Percentiles rank a stretch among this genome's conserved stretches.
These are phyloP conservation scores for Cryptosporidium viatorum DNA, from an alignment of 169 alveolate genomes.

Conservation along the genomic window DNA sequence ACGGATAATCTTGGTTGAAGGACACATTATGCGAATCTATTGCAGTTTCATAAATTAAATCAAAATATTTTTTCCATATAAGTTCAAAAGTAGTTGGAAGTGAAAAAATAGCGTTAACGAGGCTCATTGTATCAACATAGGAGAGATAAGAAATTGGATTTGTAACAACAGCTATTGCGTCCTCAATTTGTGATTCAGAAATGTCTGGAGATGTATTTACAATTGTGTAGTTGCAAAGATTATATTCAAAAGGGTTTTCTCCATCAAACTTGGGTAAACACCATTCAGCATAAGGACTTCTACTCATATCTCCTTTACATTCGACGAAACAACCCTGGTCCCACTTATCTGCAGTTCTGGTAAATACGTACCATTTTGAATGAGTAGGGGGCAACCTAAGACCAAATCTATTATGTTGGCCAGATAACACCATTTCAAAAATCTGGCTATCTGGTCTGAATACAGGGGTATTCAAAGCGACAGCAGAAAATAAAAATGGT, in stretches of 20 bases:
- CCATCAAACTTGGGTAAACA: constrained; percentile 31
- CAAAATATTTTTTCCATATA: constrained; percentile 52
- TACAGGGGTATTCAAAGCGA: constrained; percentile 58
- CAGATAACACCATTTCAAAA: constrained; percentile 62
- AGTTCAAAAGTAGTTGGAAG: constrained; percentile 42
- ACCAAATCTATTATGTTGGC: constrained; percentile 72
- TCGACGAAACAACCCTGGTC: constrained; percentile 65
- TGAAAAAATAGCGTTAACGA: constrained; percentile 63
- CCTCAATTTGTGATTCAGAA: constrained; percentile 38
- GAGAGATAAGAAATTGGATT: constrained; percentile 69
- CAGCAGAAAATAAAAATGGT: constrained; percentile 52
- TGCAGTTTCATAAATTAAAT: constrained; percentile 38
- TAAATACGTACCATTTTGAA: constrained; percentile 56
- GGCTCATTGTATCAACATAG: constrained; percentile 74
- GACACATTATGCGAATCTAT: constrained; percentile 16
- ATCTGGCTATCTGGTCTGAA: constrained; percentile 69
- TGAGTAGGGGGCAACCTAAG: constrained; percentile 67
- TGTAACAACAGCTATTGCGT: constrained; percentile 70
- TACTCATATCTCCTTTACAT: constrained; percentile 70
- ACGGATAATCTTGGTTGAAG: constrained; percentile 71
- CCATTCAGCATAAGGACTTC: constrained; percentile 68
- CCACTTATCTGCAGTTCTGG: constrained; percentile 72
- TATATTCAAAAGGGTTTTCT: constrained; percentile 40
- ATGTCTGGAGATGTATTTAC: constrained; percentile 18
- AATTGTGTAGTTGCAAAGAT: constrained; percentile 61